These are phyloP conservation scores for Neurospora cerealis DNA, from an alignment of 495 filamentous ascomycete genomes.

Conservation along the genomic window DNA sequence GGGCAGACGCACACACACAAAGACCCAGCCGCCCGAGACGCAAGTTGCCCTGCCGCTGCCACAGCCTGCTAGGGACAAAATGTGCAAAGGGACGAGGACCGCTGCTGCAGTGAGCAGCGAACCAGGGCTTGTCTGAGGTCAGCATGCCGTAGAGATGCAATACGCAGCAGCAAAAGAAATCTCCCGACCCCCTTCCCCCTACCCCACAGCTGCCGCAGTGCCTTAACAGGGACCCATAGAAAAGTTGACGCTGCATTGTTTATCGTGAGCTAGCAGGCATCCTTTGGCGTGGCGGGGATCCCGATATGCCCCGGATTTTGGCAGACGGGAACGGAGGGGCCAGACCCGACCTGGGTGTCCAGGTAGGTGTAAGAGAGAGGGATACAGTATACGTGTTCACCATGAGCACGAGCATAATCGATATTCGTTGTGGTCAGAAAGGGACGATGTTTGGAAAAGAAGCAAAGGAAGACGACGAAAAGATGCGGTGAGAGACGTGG, in stretches of 20 bases:
- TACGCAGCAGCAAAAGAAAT: neutral
- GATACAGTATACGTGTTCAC: neutral
- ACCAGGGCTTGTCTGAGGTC: neutral
- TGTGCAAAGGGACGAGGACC: neutral
- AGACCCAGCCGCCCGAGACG: neutral
- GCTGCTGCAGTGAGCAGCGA: neutral
- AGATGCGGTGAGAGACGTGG: neutral
- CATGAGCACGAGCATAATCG: neutral
- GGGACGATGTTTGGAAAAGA: neutral
- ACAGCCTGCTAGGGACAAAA: neutral
- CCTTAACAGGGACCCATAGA: neutral
- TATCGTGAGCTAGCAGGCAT: neutral
- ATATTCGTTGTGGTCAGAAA: neutral
- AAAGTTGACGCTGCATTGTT: neutral
- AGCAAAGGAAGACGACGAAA: neutral
- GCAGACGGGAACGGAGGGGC: neutral
- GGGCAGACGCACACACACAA: neutral
- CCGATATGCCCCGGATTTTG: neutral
- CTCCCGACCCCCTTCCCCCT: neutral
- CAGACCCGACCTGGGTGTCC: neutral
- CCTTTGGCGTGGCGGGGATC: neutral
- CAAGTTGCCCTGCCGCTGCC: neutral
- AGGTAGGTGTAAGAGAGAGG: neutral
- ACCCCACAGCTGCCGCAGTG: neutral
- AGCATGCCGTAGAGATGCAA: neutral